Evolutionary conservation across 176 grass and related monocot genomes (phyloP), one percentile per base, ranked within the genome.

Genomic region (Paspalum notatum): DNA sequence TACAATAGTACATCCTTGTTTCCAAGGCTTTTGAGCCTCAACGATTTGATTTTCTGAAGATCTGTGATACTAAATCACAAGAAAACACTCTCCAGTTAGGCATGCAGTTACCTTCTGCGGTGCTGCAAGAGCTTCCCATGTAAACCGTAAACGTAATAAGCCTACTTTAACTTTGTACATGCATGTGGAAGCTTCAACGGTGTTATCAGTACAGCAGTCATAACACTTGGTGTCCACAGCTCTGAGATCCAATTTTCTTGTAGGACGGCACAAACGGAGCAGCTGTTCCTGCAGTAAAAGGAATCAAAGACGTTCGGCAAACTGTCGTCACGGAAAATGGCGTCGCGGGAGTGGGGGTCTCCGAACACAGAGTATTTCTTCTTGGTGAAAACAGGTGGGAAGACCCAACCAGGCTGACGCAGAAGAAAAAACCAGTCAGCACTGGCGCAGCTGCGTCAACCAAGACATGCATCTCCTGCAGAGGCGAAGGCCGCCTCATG

Each of bases 301-400:
- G 83, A 91, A 68, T 81, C 11, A 59, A 87, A 25, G 85, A 94
- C 57, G 44, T 93, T 74, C 81, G 87, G 47, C 87, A 89, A 81
- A 80, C 84, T 32, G 48, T 84, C 56, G 75, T 80, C 11, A 86
- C 80, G 80, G 82, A 86, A 86, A 88, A 63, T 80, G 86, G 81
- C 26, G 83, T 54, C 75, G 64, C 83, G 11, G 50, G 77, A 83
- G 69, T 78, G 9, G 82, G 85, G n/a, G 52, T 87, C 18, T 84
- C 84, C 37, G 69, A 91, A 20, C 54, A 89, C 39, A 88, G 71
- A 80, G 96, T 98, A 68, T 98, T 95, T 84, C 86, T 98, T 78
- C 75, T 98, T 15, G 96, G 96, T 37, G 96, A 98, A 84, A 98
- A 98, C 79, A 84, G 96, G 62, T 98, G 96, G 96, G 96, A 98